phyloP scores from a whole-genome alignment of 2,329 filamentous ascomycete genomes.

The Paecilomyces sp. region DNA sequence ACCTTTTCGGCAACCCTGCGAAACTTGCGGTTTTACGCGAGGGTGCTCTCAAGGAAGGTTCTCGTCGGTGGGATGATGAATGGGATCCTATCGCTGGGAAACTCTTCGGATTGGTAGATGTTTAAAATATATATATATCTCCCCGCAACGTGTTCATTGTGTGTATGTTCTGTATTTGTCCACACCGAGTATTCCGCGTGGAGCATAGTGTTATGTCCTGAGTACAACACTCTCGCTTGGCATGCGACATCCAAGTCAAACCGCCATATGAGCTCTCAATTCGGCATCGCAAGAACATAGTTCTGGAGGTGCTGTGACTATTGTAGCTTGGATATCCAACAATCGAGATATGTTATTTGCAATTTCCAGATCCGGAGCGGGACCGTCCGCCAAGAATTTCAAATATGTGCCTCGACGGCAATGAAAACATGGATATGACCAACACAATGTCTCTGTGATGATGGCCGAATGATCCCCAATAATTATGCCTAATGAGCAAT shows the following conservation, averaged over 20 bases:
- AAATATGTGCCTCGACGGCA: background rate
- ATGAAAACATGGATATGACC: background rate
- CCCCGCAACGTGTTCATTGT: background rate
- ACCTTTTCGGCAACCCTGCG: slow-evolving; percentile 54
- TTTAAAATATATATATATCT: background rate
- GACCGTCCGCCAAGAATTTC: background rate
- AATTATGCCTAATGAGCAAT: background rate
- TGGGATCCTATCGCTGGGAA: slow-evolving; percentile 79
- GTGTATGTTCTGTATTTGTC: no score
- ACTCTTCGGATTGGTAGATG: slow-evolving; percentile 49
- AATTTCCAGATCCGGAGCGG: background rate
- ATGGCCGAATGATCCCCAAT: background rate
- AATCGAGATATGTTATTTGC: background rate
- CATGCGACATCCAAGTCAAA: no score
- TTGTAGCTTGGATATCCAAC: background rate
- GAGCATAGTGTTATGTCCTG: no score
- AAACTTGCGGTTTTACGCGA: slow-evolving; percentile 56
- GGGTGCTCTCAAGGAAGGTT: slow-evolving; percentile 69
- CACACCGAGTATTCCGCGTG: no score
- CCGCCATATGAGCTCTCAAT: no score
- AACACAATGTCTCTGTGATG: background rate
- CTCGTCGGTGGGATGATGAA: slow-evolving; percentile 79
- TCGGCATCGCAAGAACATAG: no score
- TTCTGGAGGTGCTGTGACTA: no score
- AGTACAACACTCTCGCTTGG: no score